Evolutionary conservation across 441 rosid genomes (phyloP).

Genomic region (Erodium chrysanthum): DNA sequence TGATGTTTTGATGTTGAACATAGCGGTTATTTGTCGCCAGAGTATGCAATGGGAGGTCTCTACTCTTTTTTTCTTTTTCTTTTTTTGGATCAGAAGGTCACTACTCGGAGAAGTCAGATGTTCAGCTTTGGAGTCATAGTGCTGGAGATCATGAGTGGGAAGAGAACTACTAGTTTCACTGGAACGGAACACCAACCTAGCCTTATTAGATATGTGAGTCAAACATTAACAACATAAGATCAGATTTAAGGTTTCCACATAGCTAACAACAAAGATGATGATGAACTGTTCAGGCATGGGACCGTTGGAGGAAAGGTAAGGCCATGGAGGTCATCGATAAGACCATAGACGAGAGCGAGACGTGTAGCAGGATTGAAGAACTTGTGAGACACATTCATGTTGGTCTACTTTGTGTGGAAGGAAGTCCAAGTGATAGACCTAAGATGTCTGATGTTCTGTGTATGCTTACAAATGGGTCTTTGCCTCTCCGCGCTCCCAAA

Average conservation of each 20-base stretch:
- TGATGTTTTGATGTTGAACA: background rate
- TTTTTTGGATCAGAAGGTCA: no score
- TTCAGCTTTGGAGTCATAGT: slow-evolving; percentile 6
- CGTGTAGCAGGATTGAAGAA: background rate
- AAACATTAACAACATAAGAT: background rate
- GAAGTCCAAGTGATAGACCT: background rate
- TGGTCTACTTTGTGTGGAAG: slow-evolving; percentile 7
- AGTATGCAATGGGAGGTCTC: background rate
- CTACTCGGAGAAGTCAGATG: background rate
- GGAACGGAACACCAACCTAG: background rate
- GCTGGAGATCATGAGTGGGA: background rate
- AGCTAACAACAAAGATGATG: background rate
- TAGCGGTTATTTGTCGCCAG: background rate
- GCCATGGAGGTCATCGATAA: background rate
- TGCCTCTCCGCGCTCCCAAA: no score
- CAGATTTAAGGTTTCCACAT: background rate
- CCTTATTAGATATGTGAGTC: background rate
- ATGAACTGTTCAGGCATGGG: background rate
- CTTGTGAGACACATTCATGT: background rate
- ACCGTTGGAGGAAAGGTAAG: background rate
- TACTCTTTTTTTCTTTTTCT: no score
- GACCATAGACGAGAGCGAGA: background rate
- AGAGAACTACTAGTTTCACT: background rate
- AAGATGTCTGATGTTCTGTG: background rate
- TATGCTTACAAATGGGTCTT: no score